Evolutionary conservation across 495 filamentous ascomycete genomes (phyloP).

Genomic region (Talaromyces trachyspermus): DNA sequence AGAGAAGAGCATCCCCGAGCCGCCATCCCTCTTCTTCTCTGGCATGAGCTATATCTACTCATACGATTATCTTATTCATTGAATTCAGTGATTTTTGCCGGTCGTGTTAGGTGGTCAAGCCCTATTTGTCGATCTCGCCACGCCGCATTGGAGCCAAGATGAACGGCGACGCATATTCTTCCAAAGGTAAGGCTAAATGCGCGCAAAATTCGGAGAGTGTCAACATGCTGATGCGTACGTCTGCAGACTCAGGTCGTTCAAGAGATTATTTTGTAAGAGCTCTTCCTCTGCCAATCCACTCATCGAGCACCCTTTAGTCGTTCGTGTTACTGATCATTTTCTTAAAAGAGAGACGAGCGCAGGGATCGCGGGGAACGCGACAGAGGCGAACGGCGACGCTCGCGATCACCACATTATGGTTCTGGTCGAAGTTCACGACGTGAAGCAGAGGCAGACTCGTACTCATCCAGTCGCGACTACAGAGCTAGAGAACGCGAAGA

Average conservation of each 20-base stretch:
- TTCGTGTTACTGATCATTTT: neutral
- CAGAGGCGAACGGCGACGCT: constrained; percentile 59
- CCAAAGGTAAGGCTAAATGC: constrained; percentile 53
- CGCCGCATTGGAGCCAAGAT: constrained; percentile 45
- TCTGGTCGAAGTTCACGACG: constrained; percentile 47
- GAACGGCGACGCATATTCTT: constrained; percentile 83
- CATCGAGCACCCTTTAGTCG: too few relatives aligned
- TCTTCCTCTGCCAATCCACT: neutral
- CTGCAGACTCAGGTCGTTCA: constrained; percentile 57
- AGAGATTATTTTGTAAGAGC: constrained; percentile 65
- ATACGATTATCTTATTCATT: too few relatives aligned
- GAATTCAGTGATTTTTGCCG: neutral
- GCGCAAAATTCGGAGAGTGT: neutral
- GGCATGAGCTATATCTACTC: neutral
- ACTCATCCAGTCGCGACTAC: constrained; percentile 84
- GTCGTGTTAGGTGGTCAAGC: neutral
- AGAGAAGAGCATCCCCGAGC: constrained; percentile 1
- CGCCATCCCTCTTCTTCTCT: neutral
- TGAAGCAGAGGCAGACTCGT: constrained; percentile 74
- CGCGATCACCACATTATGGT: constrained; percentile 65
- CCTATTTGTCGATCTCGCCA: constrained; percentile 23
- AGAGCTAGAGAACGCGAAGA: constrained; percentile 88
- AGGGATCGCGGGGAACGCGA: constrained; percentile 29
- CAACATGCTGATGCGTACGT: neutral
- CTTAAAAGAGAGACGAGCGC: constrained; percentile 46